Percentiles rank a stretch among this genome's conserved stretches.
phyloP scores from a whole-genome alignment of 495 filamentous ascomycete genomes.

The Daldinia caldariorum region DNA sequence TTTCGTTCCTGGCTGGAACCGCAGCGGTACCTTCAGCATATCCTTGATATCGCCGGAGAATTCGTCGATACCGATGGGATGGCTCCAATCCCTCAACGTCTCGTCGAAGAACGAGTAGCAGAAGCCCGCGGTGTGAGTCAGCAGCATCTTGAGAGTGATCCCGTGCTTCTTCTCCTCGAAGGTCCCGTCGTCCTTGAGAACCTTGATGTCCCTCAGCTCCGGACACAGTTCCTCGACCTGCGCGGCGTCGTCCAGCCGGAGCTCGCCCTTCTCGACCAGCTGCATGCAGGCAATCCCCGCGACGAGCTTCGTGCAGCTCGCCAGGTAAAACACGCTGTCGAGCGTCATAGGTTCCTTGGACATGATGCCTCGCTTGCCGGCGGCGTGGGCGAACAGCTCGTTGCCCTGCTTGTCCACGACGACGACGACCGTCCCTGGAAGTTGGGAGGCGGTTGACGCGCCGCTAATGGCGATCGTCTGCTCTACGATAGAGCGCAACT shows the following conservation, averaged over 20 bases:
- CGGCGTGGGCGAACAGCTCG: conserved; percentile 58
- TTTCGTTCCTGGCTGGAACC: conserved; percentile 65
- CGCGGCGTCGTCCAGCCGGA: conserved; percentile 62
- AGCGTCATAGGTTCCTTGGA: conserved; percentile 57
- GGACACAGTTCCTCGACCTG: conserved; percentile 59
- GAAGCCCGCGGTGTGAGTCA: conserved; percentile 67
- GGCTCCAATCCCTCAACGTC: conserved; percentile 55
- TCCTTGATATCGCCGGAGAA: conserved; percentile 59
- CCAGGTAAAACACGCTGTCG: conserved; percentile 67
- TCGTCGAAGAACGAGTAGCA: conserved; percentile 65
- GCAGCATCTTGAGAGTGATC: conserved; percentile 70
- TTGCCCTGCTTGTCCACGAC: conserved; percentile 61
- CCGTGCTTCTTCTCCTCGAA: conserved; percentile 61
- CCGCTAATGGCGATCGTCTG: conserved; percentile 14
- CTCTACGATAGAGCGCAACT: conserved; percentile 33
- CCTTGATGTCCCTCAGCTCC: conserved; percentile 61
- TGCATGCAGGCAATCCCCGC: conserved; percentile 68
- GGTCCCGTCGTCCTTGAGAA: conserved; percentile 57
- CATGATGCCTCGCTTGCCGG: conserved; percentile 54
- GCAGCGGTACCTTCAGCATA: conserved; percentile 55
- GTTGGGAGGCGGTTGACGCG: conserved; percentile 29
- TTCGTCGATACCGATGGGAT: conserved; percentile 64
- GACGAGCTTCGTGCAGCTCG: conserved; percentile 68
- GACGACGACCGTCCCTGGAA: conserved; percentile 60
- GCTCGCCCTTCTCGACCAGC: conserved; percentile 64